Conservation (phyloP, 805 yeast genomes). For the Suhomyces sp. region DNA sequence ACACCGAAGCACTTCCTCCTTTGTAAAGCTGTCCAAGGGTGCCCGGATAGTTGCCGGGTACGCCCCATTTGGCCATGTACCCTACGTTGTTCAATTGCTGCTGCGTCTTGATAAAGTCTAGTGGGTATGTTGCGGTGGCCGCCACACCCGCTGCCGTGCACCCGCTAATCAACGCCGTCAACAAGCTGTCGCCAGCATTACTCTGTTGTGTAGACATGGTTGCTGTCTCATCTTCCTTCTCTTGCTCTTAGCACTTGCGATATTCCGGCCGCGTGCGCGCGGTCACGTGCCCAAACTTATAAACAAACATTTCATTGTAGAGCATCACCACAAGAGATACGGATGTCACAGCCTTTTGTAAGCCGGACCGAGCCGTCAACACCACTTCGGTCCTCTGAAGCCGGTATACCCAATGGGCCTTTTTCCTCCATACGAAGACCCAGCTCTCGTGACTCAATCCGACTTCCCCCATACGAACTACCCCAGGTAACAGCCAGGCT, state of each 20-base stretch:
- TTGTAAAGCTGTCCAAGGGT: conserved; percentile 35
- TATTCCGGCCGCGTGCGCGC: not conserved
- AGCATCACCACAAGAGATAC: not conserved
- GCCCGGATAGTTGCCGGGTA: conserved; percentile 32
- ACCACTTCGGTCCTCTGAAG: conserved; percentile 9
- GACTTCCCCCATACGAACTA: conserved; percentile 22
- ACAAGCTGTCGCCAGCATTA: conserved; percentile 31
- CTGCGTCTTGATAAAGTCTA: conserved; percentile 66
- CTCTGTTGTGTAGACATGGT: not conserved
- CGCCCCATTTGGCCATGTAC: conserved; percentile 32
- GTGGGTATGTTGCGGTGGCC: conserved; percentile 65
- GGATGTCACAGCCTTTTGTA: not conserved
- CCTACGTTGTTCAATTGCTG: conserved; percentile 53
- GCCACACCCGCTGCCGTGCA: conserved; percentile 61
- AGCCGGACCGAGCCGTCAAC: conserved; percentile 18
- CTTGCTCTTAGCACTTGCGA: not conserved
- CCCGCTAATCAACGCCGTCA: conserved; percentile 60
- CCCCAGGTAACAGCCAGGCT: conserved; percentile 13
- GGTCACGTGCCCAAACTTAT: not conserved
- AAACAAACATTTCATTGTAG: not conserved
- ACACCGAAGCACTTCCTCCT: conserved; percentile 74
- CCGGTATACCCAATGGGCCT: not conserved
- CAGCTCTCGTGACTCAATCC: conserved; percentile 10
- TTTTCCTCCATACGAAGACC: conserved; percentile 5
- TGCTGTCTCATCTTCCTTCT: not conserved